A percentile compares a stretch with the other conserved stretches of the same genome.
phyloP scores from a whole-genome alignment of 805 yeast genomes.

The Candida tallmaniae region DNA sequence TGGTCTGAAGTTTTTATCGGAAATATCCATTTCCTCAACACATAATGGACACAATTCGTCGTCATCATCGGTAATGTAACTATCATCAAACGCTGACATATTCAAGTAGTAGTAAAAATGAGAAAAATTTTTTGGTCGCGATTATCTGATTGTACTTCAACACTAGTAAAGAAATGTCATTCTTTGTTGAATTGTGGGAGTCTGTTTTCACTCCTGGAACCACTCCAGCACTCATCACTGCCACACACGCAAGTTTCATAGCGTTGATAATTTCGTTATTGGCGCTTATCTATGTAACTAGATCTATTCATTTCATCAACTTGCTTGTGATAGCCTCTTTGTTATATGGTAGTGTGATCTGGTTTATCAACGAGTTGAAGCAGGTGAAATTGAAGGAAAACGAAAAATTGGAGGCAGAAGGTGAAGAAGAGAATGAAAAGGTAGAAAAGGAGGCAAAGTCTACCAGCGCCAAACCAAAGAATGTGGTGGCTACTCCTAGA shows the following conservation, averaged over 20 bases:
- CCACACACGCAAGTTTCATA: conserved; percentile 81
- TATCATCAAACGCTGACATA: conserved; percentile 41
- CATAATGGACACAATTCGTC: conserved; percentile 90
- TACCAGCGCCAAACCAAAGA: background rate
- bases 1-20: conserved; percentile 96
- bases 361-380: conserved; percentile 78
- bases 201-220: conserved; percentile 92
- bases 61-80: conserved; percentile 72
- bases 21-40: conserved; percentile 95
- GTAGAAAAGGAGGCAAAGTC: background rate
- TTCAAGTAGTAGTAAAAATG: background rate
- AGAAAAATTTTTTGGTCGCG: conserved; percentile 1
- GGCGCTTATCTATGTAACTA: conserved; percentile 54
- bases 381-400: conserved; percentile 43
- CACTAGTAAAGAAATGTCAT: conserved; percentile 33
- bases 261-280: conserved; percentile 55
- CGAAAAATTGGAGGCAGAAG: conserved; percentile 2
- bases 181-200: conserved; percentile 74
- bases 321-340: conserved; percentile 52
- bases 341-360: conserved; percentile 76
- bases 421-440: conserved; percentile 3
- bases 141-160: background rate
- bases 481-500: conserved; percentile 7
- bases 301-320: conserved; percentile 63
- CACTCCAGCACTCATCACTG: conserved; percentile 80